Evolutionary conservation across 2,329 filamentous ascomycete genomes (phyloP).

Genomic region (Botrytis fragariae): DNA sequence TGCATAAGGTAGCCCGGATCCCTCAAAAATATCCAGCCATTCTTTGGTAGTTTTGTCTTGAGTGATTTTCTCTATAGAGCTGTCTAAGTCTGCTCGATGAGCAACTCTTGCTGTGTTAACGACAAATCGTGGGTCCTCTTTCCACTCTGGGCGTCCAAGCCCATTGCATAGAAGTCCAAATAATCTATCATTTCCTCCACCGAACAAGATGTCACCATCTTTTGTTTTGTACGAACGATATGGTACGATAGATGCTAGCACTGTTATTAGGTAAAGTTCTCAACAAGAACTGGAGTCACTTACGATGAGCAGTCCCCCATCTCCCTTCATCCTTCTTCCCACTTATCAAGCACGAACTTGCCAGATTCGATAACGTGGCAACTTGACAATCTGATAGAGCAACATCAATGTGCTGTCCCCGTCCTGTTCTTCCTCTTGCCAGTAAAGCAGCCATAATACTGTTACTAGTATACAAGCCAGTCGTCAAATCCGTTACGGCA

Average conservation of each 20-base stretch:
- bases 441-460: conserved; percentile 91
- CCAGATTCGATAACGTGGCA: conserved; percentile 91
- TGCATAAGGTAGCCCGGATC: conserved; percentile 90
- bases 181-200: conserved; percentile 69
- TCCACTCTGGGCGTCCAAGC: conserved; percentile 58
- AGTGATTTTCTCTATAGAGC: conserved; percentile 73
- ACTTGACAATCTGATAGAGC: conserved; percentile 92
- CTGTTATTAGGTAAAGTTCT: not conserved
- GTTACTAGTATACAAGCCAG: conserved; percentile 91
- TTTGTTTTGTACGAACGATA: conserved; percentile 81
- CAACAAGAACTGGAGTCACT: conserved; percentile 28
- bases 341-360: conserved; percentile 85
- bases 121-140: conserved; percentile 55
- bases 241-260: conserved; percentile 85
- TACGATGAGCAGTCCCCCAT: conserved; percentile 96
- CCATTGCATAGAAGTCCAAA: conserved; percentile 64
- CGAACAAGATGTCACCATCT: conserved; percentile 68
- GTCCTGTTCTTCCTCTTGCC: conserved; percentile 68
- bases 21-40: conserved; percentile 84
- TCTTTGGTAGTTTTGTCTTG: conserved; percentile 76
- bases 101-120: conserved; percentile 63
- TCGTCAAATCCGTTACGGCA: conserved; percentile 93
- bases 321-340: conserved; percentile 83
- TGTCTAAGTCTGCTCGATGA: conserved; percentile 75
- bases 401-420: conserved; percentile 89